These are phyloP conservation scores for Nitzschia putrida DNA, from an alignment of 108 stramenopile species.

Conservation along the genomic window DNA sequence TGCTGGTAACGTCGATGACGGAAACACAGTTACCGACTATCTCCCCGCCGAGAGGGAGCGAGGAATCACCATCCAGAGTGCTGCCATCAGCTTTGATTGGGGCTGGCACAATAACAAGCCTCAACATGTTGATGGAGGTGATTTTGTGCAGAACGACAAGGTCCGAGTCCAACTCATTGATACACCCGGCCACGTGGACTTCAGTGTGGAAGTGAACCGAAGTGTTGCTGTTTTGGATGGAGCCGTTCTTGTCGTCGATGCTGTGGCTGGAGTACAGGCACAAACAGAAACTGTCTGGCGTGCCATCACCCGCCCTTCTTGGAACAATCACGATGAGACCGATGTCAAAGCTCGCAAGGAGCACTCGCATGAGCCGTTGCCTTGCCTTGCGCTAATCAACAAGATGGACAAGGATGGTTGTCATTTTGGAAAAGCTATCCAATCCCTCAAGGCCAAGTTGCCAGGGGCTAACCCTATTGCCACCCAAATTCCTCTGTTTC, in stretches of 20 bases:
- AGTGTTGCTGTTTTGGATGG: constrained; percentile 96
- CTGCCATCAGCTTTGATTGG: constrained; percentile 95
- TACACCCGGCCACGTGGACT: constrained; percentile 99
- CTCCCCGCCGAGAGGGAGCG: constrained; percentile 95
- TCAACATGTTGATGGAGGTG: constrained; percentile 25
- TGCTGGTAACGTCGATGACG: constrained; percentile 91
- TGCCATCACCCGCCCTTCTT: constrained; percentile 63
- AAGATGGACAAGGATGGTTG: constrained; percentile 99
- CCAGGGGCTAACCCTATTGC: constrained; percentile 72
- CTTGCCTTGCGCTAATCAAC: constrained; percentile 91
- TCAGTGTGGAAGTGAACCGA: constrained; percentile 96
- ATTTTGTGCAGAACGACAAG: constrained; percentile 46
- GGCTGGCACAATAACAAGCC: constrained; percentile 61
- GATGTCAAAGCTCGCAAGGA: constrained; percentile 23
- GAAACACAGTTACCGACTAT: constrained; percentile 97
- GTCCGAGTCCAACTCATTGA: constrained; percentile 82
- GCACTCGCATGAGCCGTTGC: constrained; percentile 81
- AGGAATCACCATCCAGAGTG: constrained; percentile 98
- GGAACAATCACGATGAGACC: constrained; percentile 52
- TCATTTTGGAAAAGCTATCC: constrained; percentile 79
- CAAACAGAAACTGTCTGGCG: constrained; percentile 99
- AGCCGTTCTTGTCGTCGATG: constrained; percentile 94
- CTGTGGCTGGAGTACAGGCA: constrained; percentile 97
- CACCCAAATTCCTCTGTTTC: constrained; percentile 75
- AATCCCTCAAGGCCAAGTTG: constrained; percentile 76